These are phyloP conservation scores for Pinus taeda DNA, from an alignment of 75 land plant genomes.

Conservation along the genomic window DNA sequence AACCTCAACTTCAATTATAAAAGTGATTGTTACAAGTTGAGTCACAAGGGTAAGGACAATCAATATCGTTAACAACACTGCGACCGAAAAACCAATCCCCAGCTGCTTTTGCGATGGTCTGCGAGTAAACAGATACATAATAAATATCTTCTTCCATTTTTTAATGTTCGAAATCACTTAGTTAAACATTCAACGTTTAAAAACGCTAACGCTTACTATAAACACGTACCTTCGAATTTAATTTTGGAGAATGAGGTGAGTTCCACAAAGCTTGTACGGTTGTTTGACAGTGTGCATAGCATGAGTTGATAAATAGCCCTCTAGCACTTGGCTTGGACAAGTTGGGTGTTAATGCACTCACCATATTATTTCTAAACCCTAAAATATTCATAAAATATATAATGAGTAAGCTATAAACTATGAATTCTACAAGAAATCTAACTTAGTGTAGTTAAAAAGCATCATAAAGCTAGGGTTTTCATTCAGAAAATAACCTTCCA, in stretches of 20 bases:
- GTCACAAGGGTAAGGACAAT: too few relatives aligned
- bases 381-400: neutral
- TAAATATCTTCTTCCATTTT: too few relatives aligned
- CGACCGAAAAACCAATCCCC: too few relatives aligned
- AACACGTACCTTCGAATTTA: neutral
- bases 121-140: too few relatives aligned
- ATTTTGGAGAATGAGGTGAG: constrained; percentile 18
- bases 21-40: too few relatives aligned
- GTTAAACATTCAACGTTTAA: too few relatives aligned
- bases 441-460: neutral
- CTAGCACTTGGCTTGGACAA: constrained; percentile 3
- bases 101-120: too few relatives aligned
- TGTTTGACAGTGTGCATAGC: constrained; percentile 57
- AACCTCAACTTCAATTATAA: too few relatives aligned
- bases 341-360: constrained; percentile 22
- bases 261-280: constrained; percentile 44
- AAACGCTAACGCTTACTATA: too few relatives aligned
- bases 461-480: neutral
- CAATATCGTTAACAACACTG: too few relatives aligned
- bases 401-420: neutral
- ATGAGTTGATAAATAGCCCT: constrained; percentile 56
- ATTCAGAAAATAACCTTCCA: neutral
- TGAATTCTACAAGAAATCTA: too few relatives aligned
- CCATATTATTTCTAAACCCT: constrained; percentile 6
- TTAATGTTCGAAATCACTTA: too few relatives aligned